Evolutionary conservation across 1,284 basidiomycete genomes (phyloP).

Genomic region (Moniliophthora roreri): DNA sequence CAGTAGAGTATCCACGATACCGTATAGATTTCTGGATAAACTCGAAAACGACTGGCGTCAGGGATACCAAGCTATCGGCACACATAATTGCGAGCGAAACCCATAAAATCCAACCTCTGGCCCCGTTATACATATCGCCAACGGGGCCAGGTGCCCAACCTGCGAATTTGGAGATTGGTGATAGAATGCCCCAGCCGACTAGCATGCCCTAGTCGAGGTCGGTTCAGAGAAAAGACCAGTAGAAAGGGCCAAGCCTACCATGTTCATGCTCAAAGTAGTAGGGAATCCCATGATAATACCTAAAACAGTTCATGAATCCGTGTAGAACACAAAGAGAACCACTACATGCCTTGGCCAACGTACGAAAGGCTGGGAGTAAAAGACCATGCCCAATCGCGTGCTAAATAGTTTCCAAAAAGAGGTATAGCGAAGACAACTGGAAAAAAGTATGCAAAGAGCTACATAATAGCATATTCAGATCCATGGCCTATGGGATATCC

Average conservation of each 20-base stretch:
- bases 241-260: slow-evolving; percentile 43
- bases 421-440: slow-evolving; percentile 92
- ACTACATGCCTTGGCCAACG: slow-evolving; percentile 75
- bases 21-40: slow-evolving; percentile 39
- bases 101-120: slow-evolving; percentile 95
- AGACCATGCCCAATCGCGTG: slow-evolving; percentile 90
- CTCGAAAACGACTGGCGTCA: slow-evolving; percentile 69
- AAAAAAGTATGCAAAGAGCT: slow-evolving; percentile 84
- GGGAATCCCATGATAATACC: slow-evolving; percentile 98
- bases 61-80: slow-evolving; percentile 85
- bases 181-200: slow-evolving; percentile 92
- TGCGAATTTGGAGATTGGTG: slow-evolving; percentile 76
- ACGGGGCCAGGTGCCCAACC: slow-evolving; percentile 94
- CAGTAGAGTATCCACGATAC: slow-evolving; percentile 21
- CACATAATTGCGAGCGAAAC: slow-evolving; percentile 93
- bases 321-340: slow-evolving; percentile 3
- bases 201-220: slow-evolving; percentile 72
- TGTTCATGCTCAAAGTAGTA: slow-evolving; percentile 91
- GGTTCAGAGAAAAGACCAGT: neutral
- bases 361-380: slow-evolving; percentile 93
- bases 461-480: slow-evolving; percentile 1
- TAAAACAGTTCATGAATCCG: slow-evolving; percentile 28
- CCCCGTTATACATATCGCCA: slow-evolving; percentile 79
- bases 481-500: slow-evolving; percentile 23
- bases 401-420: slow-evolving; percentile 85